Base-by-base conservation (phyloP, 140 eudicot species). In the Flaveria floridana region DNA sequence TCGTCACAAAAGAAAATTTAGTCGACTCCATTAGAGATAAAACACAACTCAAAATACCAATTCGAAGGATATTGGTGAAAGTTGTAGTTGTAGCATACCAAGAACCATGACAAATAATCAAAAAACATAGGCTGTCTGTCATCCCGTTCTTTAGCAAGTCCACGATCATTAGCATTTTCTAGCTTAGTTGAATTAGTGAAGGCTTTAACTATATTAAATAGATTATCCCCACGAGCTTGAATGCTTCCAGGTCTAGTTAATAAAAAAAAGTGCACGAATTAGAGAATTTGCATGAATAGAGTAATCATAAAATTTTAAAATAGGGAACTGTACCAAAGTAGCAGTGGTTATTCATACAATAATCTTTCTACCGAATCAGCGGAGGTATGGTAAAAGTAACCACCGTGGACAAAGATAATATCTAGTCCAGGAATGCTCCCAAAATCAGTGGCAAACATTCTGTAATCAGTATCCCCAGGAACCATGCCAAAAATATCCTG, bases 391-490 rank as follows among this genome's bases (percentile, higher is more conserved):
- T 95, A 95, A 82, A 62, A 88, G 57, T 87, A 90, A 71, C 97
- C 96, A 70, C 99, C 95, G 12, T 83, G 86, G 73, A 95, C 85
- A 77, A 88, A 87, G 84, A 95, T 95, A 42, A 95, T 87, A 77
- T 95, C 99, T 76, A 95, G 85, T 68, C 99, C 99, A 80, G 97
- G 99, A 84, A 95, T 85, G 83, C 82, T 82, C 63, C 95, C 99
- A 75, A 82, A 88, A 77, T 95, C 99, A 0, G 83, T 82, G 53
- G 99, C 87, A 77, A 95, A 91, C 80, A 95, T 95, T 87, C 99
- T 87, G 84, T 91, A 95, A 78, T 95, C 99, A 25, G 97, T 95
- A 71, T 95, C 99, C 20, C 99, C 99, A 48, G 99, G 99, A 77
- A 87, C 84, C 55, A 85, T 64, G 75, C 83, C 85, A 86, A 95